Percentiles rank a stretch among this genome's conserved stretches.
Evolutionary conservation across 225 moss, liverwort and hornwort genomes (phyloP).

Genomic region (Takakia lepidozioides): DNA sequence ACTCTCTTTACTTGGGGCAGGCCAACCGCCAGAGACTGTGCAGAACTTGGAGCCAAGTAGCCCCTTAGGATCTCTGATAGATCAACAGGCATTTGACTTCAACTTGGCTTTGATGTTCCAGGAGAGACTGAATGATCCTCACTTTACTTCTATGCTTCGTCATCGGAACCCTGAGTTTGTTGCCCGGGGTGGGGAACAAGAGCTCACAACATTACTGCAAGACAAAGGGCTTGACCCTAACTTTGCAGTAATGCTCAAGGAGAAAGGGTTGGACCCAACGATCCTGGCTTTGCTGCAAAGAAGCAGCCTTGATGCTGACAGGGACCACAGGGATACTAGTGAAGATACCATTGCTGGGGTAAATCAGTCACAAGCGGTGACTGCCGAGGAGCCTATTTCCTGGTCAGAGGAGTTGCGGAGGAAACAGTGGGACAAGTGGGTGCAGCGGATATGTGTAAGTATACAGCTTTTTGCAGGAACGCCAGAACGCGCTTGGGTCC

Average conservation of each 20-base stretch:
- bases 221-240: slow-evolving; percentile 66
- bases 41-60: slow-evolving; percentile 47
- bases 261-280: slow-evolving; percentile 57
- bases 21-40: slow-evolving; percentile 16
- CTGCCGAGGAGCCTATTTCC: slow-evolving; percentile 33
- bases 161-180: slow-evolving; percentile 21
- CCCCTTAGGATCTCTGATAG: slow-evolving; percentile 33
- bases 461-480: slow-evolving; percentile 51
- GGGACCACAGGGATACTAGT: slow-evolving; percentile 33
- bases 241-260: slow-evolving; percentile 64
- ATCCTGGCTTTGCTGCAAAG: slow-evolving; percentile 54
- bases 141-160: slow-evolving; percentile 42
- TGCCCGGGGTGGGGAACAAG: slow-evolving; percentile 48
- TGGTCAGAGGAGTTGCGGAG: slow-evolving; percentile 64
- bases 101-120: slow-evolving; percentile 54
- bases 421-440: slow-evolving; percentile 45
- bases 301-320: slow-evolving; percentile 62
- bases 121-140: slow-evolving; percentile 57
- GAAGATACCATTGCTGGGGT: slow-evolving; percentile 19
- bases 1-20: slow-evolving; percentile 2
- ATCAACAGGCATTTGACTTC: slow-evolving; percentile 35
- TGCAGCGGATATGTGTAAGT: slow-evolving; percentile 17
- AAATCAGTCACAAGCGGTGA: slow-evolving; percentile 18
- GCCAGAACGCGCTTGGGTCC: slow-evolving; percentile 52
- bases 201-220: slow-evolving; percentile 50